A percentile compares a stretch with the other conserved stretches of the same genome.
Conservation (phyloP, 2,329 filamentous ascomycete genomes). For the Colletotrichum liriopes region DNA sequence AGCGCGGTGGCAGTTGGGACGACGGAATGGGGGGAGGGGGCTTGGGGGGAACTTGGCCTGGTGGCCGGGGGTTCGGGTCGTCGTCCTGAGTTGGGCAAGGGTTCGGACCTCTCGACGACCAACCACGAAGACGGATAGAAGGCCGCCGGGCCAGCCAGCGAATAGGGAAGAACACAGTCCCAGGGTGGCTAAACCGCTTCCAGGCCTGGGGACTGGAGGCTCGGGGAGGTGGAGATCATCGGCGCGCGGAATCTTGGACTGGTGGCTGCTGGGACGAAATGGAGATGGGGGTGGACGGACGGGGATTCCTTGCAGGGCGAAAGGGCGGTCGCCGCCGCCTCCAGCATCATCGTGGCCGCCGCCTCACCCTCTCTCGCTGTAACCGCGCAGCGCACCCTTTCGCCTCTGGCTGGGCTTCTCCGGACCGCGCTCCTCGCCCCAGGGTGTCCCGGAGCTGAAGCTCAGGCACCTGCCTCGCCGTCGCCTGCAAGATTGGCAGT, state of each 20-base stretch:
- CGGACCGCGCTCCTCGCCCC: constrained; percentile 7
- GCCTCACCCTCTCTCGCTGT: constrained; percentile 21
- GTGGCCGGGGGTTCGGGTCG: constrained; percentile 9
- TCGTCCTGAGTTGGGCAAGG: constrained; percentile 18
- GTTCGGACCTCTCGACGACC: constrained; percentile 17
- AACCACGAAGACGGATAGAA: constrained; percentile 32
- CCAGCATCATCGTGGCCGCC: constrained; percentile 31
- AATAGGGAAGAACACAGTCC: not conserved
- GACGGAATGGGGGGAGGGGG: not conserved
- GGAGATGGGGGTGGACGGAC: not conserved
- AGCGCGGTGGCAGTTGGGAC: constrained; percentile 16
- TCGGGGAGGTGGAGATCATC: constrained; percentile 18
- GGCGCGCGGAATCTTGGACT: constrained; percentile 13
- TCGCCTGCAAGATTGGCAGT: not conserved
- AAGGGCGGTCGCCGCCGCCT: constrained; percentile 41
- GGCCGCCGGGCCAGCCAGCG: constrained; percentile 16
- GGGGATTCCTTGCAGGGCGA: constrained; percentile 38
- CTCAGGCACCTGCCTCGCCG: not conserved
- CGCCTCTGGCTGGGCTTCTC: not conserved
- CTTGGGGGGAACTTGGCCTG: not conserved
- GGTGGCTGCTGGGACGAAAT: not conserved
- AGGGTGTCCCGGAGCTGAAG: not conserved
- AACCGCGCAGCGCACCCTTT: not conserved
- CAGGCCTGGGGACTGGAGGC: constrained; percentile 5
- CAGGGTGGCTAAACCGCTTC: constrained; percentile 30